phyloP scores from a whole-genome alignment of 1,284 basidiomycete species.

The Cryptococcus hybrid region DNA sequence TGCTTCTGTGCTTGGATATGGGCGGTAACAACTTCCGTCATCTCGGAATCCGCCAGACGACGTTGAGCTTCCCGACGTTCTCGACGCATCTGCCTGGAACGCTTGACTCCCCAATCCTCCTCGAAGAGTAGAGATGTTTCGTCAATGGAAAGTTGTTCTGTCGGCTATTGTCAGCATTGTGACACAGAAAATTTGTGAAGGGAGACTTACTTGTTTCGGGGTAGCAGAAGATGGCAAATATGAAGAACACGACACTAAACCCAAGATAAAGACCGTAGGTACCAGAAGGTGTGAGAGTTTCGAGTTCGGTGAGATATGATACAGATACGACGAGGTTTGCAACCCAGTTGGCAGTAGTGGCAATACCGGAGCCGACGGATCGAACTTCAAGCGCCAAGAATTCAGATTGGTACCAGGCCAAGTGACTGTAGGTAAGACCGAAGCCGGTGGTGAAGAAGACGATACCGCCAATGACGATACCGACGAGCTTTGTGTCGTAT shows the following conservation, averaged over 20 bases:
- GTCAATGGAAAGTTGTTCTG: conserved; percentile 5
- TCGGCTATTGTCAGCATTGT: not conserved
- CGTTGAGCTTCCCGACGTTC: not conserved
- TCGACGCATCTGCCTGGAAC: conserved; percentile 10
- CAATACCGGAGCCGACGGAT: conserved; percentile 26
- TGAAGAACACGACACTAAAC: conserved; percentile 16
- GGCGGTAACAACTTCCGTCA: not conserved
- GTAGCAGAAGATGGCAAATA: conserved; percentile 23
- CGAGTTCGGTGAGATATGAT: conserved; percentile 18
- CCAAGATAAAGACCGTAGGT: conserved; percentile 20
- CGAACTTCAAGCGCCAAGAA: conserved; percentile 41
- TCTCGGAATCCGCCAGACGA: not conserved
- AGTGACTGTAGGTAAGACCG: conserved; percentile 38
- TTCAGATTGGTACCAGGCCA: conserved; percentile 43
- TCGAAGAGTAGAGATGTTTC: conserved; percentile 9
- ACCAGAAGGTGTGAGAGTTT: conserved; percentile 3
- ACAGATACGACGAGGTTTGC: conserved; percentile 28
- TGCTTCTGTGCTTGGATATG: not conserved
- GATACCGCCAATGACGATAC: conserved; percentile 35
- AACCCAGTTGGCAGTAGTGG: conserved; percentile 19
- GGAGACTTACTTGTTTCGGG: conserved; percentile 22
- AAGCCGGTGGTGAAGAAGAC: conserved; percentile 41
- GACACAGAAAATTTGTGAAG: not conserved
- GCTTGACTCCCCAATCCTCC: conserved; percentile 23
- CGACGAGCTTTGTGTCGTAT: conserved; percentile 18